These are phyloP conservation scores for Avicennia marina DNA, from an alignment of 257 asterid genomes.

Conservation along the genomic window DNA sequence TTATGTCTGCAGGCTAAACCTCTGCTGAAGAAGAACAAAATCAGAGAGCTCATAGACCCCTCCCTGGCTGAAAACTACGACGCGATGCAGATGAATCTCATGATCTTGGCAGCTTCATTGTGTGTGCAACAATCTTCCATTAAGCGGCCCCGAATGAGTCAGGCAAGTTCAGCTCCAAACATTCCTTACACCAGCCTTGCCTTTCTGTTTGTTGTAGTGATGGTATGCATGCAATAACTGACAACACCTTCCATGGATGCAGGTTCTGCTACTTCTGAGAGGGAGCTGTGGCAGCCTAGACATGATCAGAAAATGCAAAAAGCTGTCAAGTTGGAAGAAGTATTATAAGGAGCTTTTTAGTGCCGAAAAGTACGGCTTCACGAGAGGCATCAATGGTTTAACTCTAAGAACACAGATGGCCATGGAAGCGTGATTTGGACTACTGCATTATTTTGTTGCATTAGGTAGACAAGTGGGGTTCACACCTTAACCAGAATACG, in stretches of 20 bases:
- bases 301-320: constrained; percentile 54
- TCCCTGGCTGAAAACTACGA: constrained; percentile 53
- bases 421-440: constrained; percentile 24
- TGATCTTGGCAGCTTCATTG: constrained; percentile 70
- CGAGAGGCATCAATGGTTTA: constrained; percentile 19
- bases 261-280: constrained; percentile 74
- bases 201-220: too few relatives aligned
- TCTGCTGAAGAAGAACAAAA: constrained; percentile 74
- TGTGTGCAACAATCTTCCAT: constrained; percentile 80
- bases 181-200: neutral
- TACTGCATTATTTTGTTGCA: neutral
- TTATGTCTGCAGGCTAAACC: constrained; percentile 95
- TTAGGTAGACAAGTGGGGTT: neutral
- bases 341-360: constrained; percentile 77
- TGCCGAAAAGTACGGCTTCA: constrained; percentile 45
- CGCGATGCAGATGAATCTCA: constrained; percentile 65
- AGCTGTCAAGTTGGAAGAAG: constrained; percentile 80
- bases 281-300: constrained; percentile 87
- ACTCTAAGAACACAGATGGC: constrained; percentile 27
- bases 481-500: too few relatives aligned
- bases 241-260: too few relatives aligned
- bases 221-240: too few relatives aligned
- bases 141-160: constrained; percentile 78
- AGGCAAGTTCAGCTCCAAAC: constrained; percentile 36
- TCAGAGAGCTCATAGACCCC: constrained; percentile 73